Base-by-base conservation (phyloP, 2,329 filamentous ascomycete species). In the Bimuria novae-zelandiae region DNA sequence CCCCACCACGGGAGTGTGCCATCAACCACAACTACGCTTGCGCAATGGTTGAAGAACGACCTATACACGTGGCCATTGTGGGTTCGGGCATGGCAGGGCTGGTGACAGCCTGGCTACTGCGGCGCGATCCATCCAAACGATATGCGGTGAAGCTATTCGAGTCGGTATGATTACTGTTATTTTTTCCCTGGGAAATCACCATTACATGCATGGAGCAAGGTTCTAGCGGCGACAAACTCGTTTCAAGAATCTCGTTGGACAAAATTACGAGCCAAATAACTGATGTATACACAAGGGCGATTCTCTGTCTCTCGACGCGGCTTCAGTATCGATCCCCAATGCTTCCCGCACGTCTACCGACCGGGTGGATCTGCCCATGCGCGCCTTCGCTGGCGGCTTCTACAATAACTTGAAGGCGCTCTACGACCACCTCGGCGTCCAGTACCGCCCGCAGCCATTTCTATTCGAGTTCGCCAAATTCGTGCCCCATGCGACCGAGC, bases 321-420 rank as follows among this genome's bases (percentile, higher is more conserved):
- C 76, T 29, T 80, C 77, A 1, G 54, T 77, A 35, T 75, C 74
- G 7, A 62, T 78, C 30, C 60, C 64, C 29, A 64, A 68, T 61
- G 30, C 57, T 57, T 53, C 62, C 41, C 37, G 47, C 54, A 52
- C 58, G 55, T 55, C 60, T 4, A 54, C 60, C 27, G 64, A 70
- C 45, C 75, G 77, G 55, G 68, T 79, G 33, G 79, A 82, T 65
- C 63, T 82, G 35, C 80, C 80, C 29, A 82, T 82, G 80, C 77
- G 79, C 46, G 77, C 76, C 6, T 80, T 82, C 55, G 77, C 77
- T 12, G 76, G 72, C 8, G 77, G 78, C 17, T 86, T 82, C 66
- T 85, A 86, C 61, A 64, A 69, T 41, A 82, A 84, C 55, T 69
- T 86, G 43, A 77, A 76, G 56, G 73, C 75, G 22, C 81, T 87